Conservation (phyloP, 768 basidiomycete genomes). For the Sarcodon aspratus region DNA sequence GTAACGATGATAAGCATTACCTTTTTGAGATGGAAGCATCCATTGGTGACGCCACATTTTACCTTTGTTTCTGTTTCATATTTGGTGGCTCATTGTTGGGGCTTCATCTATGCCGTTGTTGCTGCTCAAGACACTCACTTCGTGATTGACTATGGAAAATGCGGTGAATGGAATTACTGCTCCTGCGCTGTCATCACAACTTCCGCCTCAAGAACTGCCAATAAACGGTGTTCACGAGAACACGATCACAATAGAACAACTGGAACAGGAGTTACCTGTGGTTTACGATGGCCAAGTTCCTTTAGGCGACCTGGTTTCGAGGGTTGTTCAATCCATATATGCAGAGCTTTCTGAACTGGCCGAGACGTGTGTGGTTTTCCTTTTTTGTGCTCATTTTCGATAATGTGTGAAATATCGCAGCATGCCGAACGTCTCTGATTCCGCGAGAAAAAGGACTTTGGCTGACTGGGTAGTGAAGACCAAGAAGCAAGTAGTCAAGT, state of each 20-base stretch:
- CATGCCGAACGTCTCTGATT: constrained; percentile 77
- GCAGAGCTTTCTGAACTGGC: constrained; percentile 73
- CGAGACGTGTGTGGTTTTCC: constrained; percentile 57
- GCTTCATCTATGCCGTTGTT: background rate
- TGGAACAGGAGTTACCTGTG: constrained; percentile 64
- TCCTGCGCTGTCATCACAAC: background rate
- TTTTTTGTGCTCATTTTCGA: background rate
- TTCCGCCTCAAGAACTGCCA: constrained; percentile 2
- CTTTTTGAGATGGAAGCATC: too few species aligned
- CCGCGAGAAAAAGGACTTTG: constrained; percentile 65
- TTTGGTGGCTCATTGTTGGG: too few species aligned
- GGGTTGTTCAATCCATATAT: constrained; percentile 71
- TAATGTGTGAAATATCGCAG: constrained; percentile 4
- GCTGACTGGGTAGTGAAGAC: constrained; percentile 88
- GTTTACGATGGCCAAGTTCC: constrained; percentile 67
- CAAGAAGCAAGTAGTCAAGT: constrained; percentile 82
- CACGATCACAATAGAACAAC: constrained; percentile 32
- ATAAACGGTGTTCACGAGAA: constrained; percentile 26
- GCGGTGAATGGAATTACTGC: constrained; percentile 6
- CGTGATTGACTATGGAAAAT: constrained; percentile 1
- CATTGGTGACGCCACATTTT: too few species aligned
- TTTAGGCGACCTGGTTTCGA: constrained; percentile 63
- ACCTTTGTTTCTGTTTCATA: too few species aligned
- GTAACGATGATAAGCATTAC: too few species aligned
- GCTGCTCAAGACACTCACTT: background rate